These are phyloP conservation scores for Phytophthora pistaciae DNA, from an alignment of 352 stramenopile genomes.

Conservation along the genomic window DNA sequence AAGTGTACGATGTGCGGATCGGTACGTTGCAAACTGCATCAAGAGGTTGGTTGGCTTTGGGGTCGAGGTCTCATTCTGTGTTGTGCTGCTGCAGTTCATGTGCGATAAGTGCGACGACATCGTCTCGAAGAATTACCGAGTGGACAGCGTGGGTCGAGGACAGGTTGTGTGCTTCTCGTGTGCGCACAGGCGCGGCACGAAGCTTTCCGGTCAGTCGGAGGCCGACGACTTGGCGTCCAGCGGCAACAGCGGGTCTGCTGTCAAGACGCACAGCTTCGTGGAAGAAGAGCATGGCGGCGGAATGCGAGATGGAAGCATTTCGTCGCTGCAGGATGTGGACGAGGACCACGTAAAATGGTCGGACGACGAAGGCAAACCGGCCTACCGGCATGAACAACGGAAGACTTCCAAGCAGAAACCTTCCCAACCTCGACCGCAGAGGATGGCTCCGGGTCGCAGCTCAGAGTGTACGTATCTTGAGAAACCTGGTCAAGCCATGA, in stretches of 20 bases:
- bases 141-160: slow-evolving; percentile 44
- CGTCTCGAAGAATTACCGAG: slow-evolving; percentile 64
- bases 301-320: slow-evolving; percentile 29
- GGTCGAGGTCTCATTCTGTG: slow-evolving; percentile 4
- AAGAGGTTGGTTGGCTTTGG: neutral
- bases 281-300: slow-evolving; percentile 11
- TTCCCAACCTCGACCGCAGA: slow-evolving; percentile 4
- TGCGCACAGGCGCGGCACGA: slow-evolving; percentile 53
- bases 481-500: neutral
- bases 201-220: slow-evolving; percentile 17
- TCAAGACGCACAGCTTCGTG: slow-evolving; percentile 21
- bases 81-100: slow-evolving; percentile 55
- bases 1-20: slow-evolving; percentile 70
- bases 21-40: slow-evolving; percentile 44
- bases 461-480: slow-evolving; percentile 34
- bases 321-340: slow-evolving; percentile 13
- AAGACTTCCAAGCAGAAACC: neutral
- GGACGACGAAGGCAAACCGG: slow-evolving; percentile 30
- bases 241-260: slow-evolving; percentile 6
- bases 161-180: slow-evolving; percentile 70
- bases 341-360: slow-evolving; percentile 28
- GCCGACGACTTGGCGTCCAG: slow-evolving; percentile 8
- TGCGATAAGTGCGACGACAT: slow-evolving; percentile 77
- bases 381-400: slow-evolving; percentile 5
- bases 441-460: slow-evolving; percentile 2